phyloP scores from a whole-genome alignment of 1,284 basidiomycete species.

The Mrakiaceae sp. region DNA sequence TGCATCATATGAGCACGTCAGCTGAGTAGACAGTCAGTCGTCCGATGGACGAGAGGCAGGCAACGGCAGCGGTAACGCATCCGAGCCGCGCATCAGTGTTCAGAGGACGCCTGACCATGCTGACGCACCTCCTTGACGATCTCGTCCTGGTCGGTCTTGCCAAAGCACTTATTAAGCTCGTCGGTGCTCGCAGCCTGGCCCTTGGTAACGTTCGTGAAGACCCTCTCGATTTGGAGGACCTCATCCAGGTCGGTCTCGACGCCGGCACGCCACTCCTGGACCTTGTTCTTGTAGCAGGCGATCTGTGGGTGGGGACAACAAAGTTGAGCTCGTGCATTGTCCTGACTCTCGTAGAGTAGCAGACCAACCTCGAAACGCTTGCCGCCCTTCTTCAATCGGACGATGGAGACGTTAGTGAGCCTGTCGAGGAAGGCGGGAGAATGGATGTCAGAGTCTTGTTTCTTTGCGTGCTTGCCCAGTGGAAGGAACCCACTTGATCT shows the following conservation, averaged over 20 bases:
- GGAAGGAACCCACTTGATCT: constrained; percentile 27
- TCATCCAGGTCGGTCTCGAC: constrained; percentile 92
- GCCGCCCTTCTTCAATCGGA: constrained; percentile 88
- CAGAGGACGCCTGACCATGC: background rate
- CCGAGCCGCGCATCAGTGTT: background rate
- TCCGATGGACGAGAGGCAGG: background rate
- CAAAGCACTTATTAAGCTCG: constrained; percentile 86
- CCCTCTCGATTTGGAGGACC: constrained; percentile 90
- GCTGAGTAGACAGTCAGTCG: background rate
- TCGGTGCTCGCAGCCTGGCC: constrained; percentile 81
- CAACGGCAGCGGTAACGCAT: background rate
- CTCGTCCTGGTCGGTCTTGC: constrained; percentile 57
- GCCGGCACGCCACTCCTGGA: constrained; percentile 87
- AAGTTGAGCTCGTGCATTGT: background rate
- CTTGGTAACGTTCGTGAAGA: constrained; percentile 94
- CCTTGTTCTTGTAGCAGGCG: constrained; percentile 99
- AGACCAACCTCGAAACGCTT: constrained; percentile 82
- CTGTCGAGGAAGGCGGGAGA: constrained; percentile 35
- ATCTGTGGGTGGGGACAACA: constrained; percentile 44
- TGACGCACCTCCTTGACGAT: constrained; percentile 67
- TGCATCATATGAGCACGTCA: background rate
- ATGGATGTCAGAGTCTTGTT: constrained; percentile 11
- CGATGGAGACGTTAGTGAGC: constrained; percentile 91
- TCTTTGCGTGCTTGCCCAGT: no score
- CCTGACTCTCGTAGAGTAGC: background rate